phyloP scores from a whole-genome alignment of 169 alveolate species.

The Eimeria sp. region DNA sequence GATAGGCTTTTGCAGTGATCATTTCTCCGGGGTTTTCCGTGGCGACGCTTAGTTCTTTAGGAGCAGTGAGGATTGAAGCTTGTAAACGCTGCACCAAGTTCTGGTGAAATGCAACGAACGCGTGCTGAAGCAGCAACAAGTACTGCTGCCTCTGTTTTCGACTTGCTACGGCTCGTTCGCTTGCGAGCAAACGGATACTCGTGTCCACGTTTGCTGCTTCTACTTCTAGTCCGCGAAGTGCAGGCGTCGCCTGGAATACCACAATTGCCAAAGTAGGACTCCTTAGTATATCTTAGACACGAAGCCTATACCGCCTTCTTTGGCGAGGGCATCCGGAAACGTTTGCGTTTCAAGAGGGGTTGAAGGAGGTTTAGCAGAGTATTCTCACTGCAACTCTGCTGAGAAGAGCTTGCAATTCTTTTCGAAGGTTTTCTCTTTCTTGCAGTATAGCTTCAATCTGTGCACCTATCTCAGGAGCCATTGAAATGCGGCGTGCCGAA shows the following conservation, averaged over 20 bases:
- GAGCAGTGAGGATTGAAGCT: slow-evolving; percentile 27
- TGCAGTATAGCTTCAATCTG: slow-evolving; percentile 21
- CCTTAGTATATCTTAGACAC: neutral
- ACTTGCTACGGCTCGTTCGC: slow-evolving; percentile 11
- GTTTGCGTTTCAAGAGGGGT: neutral
- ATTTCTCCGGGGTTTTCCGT: slow-evolving; percentile 29
- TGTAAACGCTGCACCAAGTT: slow-evolving; percentile 51
- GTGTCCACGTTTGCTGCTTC: slow-evolving; percentile 49
- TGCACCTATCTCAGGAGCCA: slow-evolving; percentile 6
- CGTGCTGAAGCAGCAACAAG: slow-evolving; percentile 55
- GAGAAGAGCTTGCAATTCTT: slow-evolving; percentile 24
- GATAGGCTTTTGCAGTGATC: slow-evolving; percentile 10
- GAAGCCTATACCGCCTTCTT: neutral
- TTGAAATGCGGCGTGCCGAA: slow-evolving; percentile 6
- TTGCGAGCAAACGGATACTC: neutral
- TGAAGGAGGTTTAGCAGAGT: neutral
- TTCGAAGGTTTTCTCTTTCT: neutral
- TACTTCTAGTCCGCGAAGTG: slow-evolving; percentile 25
- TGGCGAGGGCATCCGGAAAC: neutral
- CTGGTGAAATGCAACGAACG: slow-evolving; percentile 33
- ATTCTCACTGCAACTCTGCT: slow-evolving; percentile 48
- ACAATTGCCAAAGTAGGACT: neutral
- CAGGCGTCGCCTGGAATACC: slow-evolving; percentile 10
- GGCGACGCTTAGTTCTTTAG: slow-evolving; percentile 39
- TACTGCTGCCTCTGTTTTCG: slow-evolving; percentile 21